Evolutionary conservation across 2,329 filamentous ascomycete genomes (phyloP).

Genomic region (Penicillium rolfsii): DNA sequence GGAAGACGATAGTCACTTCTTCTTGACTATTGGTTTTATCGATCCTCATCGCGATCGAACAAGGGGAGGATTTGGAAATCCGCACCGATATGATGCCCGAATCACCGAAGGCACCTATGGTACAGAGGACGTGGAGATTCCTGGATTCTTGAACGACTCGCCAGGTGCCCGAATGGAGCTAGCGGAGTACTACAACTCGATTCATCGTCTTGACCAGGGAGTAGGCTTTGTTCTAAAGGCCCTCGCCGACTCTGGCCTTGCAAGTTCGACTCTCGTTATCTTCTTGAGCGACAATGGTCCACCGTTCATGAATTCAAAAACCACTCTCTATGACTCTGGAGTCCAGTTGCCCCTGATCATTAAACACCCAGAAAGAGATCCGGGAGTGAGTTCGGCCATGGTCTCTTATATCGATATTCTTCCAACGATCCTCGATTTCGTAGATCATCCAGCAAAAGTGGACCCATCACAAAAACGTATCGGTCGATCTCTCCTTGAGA

Average conservation of each 20-base stretch:
- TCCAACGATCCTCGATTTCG: constrained; percentile 52
- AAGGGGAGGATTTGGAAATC: constrained; percentile 51
- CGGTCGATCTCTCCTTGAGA: constrained; percentile 47
- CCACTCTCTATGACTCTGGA: constrained; percentile 55
- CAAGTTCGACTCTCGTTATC: constrained; percentile 46
- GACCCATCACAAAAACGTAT: constrained; percentile 21
- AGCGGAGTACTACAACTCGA: constrained; percentile 48
- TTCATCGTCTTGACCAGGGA: constrained; percentile 50
- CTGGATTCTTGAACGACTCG: constrained; percentile 47
- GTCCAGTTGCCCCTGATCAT: constrained; percentile 51
- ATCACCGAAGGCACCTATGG: constrained; percentile 32
- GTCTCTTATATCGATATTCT: constrained; percentile 54
- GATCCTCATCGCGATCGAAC: constrained; percentile 53
- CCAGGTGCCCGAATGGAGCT: constrained; percentile 50
- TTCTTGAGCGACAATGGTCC: constrained; percentile 56
- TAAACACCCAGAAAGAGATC: constrained; percentile 34
- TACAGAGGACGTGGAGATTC: constrained; percentile 45
- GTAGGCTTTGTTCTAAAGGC: constrained; percentile 47
- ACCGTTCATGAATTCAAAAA: constrained; percentile 57
- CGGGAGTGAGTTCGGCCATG: constrained; percentile 48
- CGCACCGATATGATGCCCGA: constrained; percentile 34
- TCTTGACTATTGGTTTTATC: constrained; percentile 52
- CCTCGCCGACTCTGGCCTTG: constrained; percentile 38
- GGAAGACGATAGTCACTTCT: constrained; percentile 43
- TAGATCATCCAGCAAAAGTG: constrained; percentile 15